Conservation (phyloP, 306 rosid genomes). For the Malus asiatica region DNA sequence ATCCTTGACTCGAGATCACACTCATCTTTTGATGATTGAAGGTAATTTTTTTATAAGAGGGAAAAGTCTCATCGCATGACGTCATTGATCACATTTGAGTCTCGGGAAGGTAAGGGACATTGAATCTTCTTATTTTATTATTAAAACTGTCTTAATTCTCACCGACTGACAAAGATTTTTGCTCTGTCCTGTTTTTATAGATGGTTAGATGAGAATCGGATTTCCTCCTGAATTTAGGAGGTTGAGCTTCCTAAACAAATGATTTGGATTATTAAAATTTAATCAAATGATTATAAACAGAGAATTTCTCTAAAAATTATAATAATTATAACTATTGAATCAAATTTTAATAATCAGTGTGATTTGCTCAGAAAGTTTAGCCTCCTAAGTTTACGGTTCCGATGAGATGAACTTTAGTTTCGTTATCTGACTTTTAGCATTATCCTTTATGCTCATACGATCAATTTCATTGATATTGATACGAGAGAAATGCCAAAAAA, state of each 20-base stretch:
- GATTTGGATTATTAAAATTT: rapidly evolving
- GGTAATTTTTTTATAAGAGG: not conserved
- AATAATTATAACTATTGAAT: too few species aligned
- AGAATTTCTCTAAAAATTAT: rapidly evolving
- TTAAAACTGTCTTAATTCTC: not conserved
- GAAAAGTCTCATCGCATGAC: not conserved
- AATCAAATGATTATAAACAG: rapidly evolving
- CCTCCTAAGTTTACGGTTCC: too few species aligned
- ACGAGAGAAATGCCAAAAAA: rapidly evolving
- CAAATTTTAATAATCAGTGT: rapidly evolving
- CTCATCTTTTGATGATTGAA: too few species aligned
- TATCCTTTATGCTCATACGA: too few species aligned
- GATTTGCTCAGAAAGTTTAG: too few species aligned
- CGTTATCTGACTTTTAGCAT: too few species aligned
- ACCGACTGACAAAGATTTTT: not conserved
- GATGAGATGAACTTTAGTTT: too few species aligned
- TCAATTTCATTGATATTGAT: too few species aligned
- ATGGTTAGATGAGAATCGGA: not conserved
- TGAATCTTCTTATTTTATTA: not conserved
- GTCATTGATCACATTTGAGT: not conserved
- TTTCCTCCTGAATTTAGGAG: too few species aligned
- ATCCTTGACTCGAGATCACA: too few species aligned
- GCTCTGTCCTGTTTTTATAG: not conserved
- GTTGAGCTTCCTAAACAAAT: rapidly evolving
- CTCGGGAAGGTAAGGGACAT: not conserved